These are phyloP conservation scores for Psidium friedrichsthalianum DNA, from an alignment of 345 rosid species.

Conservation along the genomic window DNA sequence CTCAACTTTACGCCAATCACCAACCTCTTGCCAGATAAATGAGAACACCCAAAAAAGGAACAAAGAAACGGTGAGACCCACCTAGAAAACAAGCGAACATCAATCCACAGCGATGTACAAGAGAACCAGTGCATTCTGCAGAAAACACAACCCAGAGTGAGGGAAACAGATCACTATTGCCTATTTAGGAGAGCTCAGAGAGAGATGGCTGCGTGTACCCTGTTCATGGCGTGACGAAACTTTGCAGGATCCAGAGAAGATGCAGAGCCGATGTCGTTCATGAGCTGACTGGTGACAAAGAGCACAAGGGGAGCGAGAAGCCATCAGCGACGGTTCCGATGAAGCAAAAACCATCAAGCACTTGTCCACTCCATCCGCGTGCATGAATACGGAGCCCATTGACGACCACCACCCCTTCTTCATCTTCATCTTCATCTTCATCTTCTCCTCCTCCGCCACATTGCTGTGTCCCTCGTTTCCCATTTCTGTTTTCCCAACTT, in stretches of 20 bases:
- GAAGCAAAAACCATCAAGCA: slow-evolving; percentile 50
- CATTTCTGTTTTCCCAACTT: not conserved
- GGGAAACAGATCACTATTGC: not conserved
- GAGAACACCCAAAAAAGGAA: not conserved
- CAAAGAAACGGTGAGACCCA: slow-evolving; percentile 1
- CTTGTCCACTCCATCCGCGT: slow-evolving; percentile 55
- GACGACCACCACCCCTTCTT: slow-evolving; percentile 3
- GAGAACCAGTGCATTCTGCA: slow-evolving; percentile 58
- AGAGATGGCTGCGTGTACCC: slow-evolving; percentile 22
- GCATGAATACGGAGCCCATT: slow-evolving; percentile 57
- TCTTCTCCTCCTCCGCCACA: not conserved
- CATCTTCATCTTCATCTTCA: not conserved
- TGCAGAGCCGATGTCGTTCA: slow-evolving; percentile 61
- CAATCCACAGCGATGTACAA: slow-evolving; percentile 67
- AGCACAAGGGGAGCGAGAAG: slow-evolving; percentile 55
- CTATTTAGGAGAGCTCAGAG: not conserved
- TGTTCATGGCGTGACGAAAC: slow-evolving; percentile 36
- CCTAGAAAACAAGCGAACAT: slow-evolving; percentile 78
- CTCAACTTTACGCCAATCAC: not conserved
- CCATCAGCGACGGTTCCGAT: slow-evolving; percentile 82
- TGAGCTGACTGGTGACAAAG: slow-evolving; percentile 47
- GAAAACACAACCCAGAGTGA: not conserved
- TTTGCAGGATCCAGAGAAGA: slow-evolving; percentile 8
- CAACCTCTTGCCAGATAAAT: not conserved
- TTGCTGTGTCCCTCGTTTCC: not conserved